These are phyloP conservation scores for Euphorbia schlechtendalii DNA, from an alignment of 441 rosid species.

Conservation along the genomic window DNA sequence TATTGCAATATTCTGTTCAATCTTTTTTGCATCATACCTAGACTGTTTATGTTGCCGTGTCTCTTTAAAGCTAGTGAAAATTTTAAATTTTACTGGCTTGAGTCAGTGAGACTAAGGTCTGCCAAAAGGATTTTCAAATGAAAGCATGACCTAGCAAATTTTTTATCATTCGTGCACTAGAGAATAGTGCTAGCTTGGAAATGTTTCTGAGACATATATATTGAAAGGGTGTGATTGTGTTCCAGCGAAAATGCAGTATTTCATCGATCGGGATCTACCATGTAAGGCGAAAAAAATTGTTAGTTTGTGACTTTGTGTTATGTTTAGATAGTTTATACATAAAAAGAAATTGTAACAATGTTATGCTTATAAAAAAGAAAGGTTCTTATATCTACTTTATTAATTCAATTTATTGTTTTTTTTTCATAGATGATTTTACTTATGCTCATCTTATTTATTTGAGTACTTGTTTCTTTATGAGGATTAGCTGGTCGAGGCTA, in stretches of 20 bases:
- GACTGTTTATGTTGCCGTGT: background rate
- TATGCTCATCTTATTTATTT: background rate
- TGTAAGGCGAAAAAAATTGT: background rate
- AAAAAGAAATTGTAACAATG: background rate
- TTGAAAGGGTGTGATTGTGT: background rate
- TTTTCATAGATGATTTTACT: background rate
- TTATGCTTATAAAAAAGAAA: background rate
- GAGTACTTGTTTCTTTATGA: background rate
- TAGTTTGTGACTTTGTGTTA: background rate
- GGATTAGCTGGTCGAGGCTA: background rate
- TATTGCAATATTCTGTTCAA: background rate
- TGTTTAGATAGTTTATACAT: background rate
- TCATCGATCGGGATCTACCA: background rate
- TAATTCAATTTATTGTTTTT: background rate
- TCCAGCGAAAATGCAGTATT: background rate
- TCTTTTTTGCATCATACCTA: background rate
- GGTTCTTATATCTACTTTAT: background rate
- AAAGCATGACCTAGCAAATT: background rate
- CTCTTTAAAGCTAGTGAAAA: constrained; percentile 1
- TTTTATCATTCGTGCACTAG: no score
- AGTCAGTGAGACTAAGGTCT: constrained; percentile 1
- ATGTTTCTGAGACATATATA: background rate
- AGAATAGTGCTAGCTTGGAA: background rate
- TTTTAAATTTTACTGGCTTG: background rate
- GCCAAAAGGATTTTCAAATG: background rate